phyloP scores from a whole-genome alignment of 75 land plant genomes.

The Pinus albicaulis region DNA sequence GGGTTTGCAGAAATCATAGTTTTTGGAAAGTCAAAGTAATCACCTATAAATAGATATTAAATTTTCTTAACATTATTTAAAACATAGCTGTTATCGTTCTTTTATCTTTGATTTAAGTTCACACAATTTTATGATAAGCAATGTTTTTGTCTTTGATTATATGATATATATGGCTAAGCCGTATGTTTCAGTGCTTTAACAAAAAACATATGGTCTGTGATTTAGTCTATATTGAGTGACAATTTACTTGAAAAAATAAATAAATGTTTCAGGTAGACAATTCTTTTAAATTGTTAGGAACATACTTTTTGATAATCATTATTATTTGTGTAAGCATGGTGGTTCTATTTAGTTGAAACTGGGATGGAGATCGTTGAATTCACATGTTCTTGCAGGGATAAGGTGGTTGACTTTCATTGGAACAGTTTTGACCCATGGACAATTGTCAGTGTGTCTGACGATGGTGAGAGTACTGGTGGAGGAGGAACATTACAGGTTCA shows the following conservation, averaged over 20 bases:
- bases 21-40: no score
- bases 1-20: no score
- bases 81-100: no score
- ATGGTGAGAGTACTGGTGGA: conserved; percentile 81
- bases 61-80: no score
- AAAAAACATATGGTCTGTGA: no score
- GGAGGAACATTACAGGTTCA: conserved; percentile 97
- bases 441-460: conserved; percentile 94
- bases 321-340: neutral
- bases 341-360: neutral
- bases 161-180: no score
- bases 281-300: neutral
- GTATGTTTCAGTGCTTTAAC: no score
- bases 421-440: conserved; percentile 95
- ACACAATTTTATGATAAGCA: neutral
- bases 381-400: conserved; percentile 60
- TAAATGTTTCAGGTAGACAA: neutral
- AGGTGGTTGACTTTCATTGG: conserved; percentile 99
- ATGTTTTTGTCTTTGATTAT: neutral
- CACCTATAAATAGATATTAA: no score
- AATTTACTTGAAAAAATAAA: no score
- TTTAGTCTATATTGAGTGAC: no score
- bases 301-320: neutral
- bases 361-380: neutral
- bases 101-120: neutral